These are phyloP conservation scores for Phytophthora uliginosa DNA, from an alignment of 352 stramenopile genomes.

Conservation along the genomic window DNA sequence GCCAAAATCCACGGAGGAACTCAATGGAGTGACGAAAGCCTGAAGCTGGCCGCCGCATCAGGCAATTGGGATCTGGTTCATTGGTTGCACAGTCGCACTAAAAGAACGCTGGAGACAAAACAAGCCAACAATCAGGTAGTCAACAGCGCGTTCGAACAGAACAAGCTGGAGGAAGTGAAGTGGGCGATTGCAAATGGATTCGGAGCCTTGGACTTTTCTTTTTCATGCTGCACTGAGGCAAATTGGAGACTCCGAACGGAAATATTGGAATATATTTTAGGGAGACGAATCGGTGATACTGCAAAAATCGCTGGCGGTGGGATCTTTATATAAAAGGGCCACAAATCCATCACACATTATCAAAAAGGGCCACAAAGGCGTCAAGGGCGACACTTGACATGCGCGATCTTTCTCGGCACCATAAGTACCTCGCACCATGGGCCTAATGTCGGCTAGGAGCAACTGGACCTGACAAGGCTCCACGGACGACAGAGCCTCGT, in stretches of 20 bases:
- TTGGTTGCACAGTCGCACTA: neutral
- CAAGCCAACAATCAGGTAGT: neutral
- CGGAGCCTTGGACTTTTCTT: neutral
- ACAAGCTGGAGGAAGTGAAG: neutral
- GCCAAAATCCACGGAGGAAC: neutral
- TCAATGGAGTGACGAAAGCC: neutral
- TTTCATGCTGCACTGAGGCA: neutral
- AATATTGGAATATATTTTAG: too few relatives aligned
- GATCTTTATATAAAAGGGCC: too few relatives aligned
- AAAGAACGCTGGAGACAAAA: neutral
- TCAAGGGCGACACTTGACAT: too few relatives aligned
- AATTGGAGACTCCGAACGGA: neutral
- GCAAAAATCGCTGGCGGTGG: too few relatives aligned
- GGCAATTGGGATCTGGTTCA: neutral
- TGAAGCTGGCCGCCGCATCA: neutral
- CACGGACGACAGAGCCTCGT: too few relatives aligned
- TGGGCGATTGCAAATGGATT: neutral
- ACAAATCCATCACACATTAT: too few relatives aligned
- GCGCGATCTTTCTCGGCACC: too few relatives aligned
- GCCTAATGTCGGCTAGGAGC: too few relatives aligned
- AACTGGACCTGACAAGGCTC: too few relatives aligned
- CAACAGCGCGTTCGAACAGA: neutral
- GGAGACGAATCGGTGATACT: too few relatives aligned
- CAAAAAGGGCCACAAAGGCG: too few relatives aligned
- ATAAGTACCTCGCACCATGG: too few relatives aligned